These are phyloP conservation scores for Phytophthora megakarya DNA, from an alignment of 352 stramenopile genomes.

Conservation along the genomic window DNA sequence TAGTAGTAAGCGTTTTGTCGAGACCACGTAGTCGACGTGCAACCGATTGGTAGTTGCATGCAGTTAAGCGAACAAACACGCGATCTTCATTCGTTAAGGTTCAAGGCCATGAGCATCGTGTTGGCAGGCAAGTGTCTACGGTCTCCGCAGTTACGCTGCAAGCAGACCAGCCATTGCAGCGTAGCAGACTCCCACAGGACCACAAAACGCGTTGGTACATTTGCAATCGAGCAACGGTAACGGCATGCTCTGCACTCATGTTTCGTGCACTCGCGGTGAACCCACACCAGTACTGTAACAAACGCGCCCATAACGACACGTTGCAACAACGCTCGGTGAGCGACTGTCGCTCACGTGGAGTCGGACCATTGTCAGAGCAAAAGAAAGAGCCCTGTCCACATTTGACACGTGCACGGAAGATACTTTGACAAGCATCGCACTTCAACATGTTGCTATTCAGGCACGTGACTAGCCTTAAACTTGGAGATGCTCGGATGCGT, in stretches of 20 bases:
- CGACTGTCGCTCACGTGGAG: not conserved
- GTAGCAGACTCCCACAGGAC: constrained; percentile 13
- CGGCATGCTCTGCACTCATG: constrained; percentile 23
- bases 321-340: not conserved
- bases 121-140: not conserved
- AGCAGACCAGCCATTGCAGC: constrained; percentile 20
- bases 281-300: not conserved
- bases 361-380: constrained; percentile 14
- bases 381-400: constrained; percentile 11
- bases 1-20: constrained; percentile 48
- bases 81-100: constrained; percentile 27
- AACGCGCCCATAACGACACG: constrained; percentile 14
- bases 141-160: constrained; percentile 8
- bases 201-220: constrained; percentile 6
- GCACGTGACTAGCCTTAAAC: not conserved
- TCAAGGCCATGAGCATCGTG: not conserved
- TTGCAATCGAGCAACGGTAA: constrained; percentile 22
- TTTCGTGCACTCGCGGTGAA: constrained; percentile 24
- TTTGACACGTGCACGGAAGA: not conserved
- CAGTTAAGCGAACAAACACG: constrained; percentile 33
- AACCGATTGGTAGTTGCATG: constrained; percentile 47
- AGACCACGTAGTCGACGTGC: constrained; percentile 34
- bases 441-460: constrained; percentile 19
- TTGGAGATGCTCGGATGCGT: not conserved
- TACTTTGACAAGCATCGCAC: constrained; percentile 13